Evolutionary conservation across 2,329 filamentous ascomycete species (phyloP).

Genomic region (Chrysoporthe austroafricana): DNA sequence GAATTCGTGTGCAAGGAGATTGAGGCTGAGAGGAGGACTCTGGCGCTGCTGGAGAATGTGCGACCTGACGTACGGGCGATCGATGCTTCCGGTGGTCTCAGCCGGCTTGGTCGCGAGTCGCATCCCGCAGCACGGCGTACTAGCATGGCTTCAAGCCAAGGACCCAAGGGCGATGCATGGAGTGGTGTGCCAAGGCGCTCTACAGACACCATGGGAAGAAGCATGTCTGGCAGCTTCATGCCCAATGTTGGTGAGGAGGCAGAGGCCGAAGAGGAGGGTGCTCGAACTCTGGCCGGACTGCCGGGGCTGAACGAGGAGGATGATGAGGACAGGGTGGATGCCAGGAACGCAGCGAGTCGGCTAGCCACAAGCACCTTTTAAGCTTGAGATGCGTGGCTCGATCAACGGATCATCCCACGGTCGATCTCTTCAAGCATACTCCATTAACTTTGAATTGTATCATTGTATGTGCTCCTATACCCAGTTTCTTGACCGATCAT

Average conservation of each 20-base stretch:
- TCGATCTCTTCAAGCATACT: slow-evolving; percentile 16
- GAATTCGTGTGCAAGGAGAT: slow-evolving; percentile 96
- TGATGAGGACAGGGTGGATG: slow-evolving; percentile 92
- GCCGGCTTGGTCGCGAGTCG: slow-evolving; percentile 83
- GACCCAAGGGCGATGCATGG: slow-evolving; percentile 98
- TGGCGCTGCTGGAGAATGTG: slow-evolving; percentile 91
- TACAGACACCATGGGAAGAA: slow-evolving; percentile 73
- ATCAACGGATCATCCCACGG: neutral
- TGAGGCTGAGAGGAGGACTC: slow-evolving; percentile 87
- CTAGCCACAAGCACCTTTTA: slow-evolving; percentile 94
- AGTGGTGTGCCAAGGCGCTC: slow-evolving; percentile 86
- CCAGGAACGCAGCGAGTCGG: slow-evolving; percentile 90
- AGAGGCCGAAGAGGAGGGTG: slow-evolving; percentile 48
- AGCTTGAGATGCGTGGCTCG: slow-evolving; percentile 27
- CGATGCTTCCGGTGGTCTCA: slow-evolving; percentile 87
- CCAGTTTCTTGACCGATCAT: neutral
- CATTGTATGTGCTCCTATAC: slow-evolving; percentile 27
- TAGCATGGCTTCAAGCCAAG: slow-evolving; percentile 84
- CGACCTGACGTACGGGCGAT: slow-evolving; percentile 92
- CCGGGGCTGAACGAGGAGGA: slow-evolving; percentile 74
- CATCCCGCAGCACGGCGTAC: slow-evolving; percentile 76
- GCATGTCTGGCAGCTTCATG: slow-evolving; percentile 73
- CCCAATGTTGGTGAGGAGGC: slow-evolving; percentile 68
- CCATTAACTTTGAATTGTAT: slow-evolving; percentile 25
- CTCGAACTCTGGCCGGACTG: slow-evolving; percentile 41